Percentiles rank a stretch among this genome's conserved stretches.
Conservation (phyloP, 805 yeast species). For the Starmera quercuum region DNA sequence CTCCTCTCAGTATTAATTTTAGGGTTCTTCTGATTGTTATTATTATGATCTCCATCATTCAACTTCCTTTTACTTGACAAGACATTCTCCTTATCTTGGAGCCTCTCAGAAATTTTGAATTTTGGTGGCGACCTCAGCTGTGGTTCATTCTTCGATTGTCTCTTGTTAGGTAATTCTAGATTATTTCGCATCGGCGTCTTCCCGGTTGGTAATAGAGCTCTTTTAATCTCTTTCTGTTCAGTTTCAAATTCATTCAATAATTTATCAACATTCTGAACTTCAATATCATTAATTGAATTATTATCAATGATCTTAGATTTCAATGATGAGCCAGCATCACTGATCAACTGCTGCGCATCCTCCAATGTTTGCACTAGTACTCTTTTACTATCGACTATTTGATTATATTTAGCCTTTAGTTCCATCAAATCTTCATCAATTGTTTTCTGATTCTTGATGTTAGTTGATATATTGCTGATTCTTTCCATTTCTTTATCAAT, state of each 20-base stretch:
- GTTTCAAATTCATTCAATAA: constrained; percentile 16
- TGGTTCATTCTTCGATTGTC: constrained; percentile 1
- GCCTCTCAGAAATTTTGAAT: constrained; percentile 19
- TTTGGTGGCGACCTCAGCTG: constrained; percentile 16
- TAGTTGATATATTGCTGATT: constrained; percentile 4
- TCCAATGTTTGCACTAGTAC: not conserved
- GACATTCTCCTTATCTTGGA: constrained; percentile 9
- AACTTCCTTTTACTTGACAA: constrained; percentile 9
- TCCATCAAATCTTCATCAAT: constrained; percentile 2
- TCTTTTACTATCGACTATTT: not conserved
- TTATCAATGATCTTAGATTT: constrained; percentile 6
- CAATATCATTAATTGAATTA: constrained; percentile 7
- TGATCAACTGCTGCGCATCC: not conserved
- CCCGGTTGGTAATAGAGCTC: constrained; percentile 20
- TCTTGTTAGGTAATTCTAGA: constrained; percentile 8
- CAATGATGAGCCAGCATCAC: constrained; percentile 2
- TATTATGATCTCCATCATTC: constrained; percentile 5
- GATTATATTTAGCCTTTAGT: constrained; percentile 3
- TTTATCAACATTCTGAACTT: constrained; percentile 13
- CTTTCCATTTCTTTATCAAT: constrained; percentile 14
- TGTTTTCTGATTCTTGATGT: constrained; percentile 4
- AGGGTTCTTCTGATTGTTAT: too few relatives aligned
- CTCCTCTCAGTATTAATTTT: too few relatives aligned
- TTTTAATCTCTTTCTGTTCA: constrained; percentile 18
- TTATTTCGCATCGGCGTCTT: constrained; percentile 20